Evolutionary conservation across 441 rosid genomes (phyloP).

Genomic region (Aleurites moluccanus): DNA sequence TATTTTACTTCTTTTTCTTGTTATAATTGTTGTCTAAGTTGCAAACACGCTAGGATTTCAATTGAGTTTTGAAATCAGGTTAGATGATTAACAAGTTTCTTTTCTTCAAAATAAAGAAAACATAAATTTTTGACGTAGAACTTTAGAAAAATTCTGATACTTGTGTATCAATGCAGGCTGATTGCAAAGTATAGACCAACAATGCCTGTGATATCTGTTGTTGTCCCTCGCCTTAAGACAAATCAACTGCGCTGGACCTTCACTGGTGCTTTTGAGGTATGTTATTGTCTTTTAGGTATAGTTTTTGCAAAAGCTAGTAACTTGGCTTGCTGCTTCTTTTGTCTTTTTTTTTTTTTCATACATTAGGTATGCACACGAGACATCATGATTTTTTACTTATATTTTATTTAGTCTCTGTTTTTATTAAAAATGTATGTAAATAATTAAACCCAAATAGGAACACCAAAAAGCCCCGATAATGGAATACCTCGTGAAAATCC

Average conservation of each 20-base stretch:
- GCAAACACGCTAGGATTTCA: neutral
- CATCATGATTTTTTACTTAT: too few relatives aligned
- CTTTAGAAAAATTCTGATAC: neutral
- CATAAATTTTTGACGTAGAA: neutral
- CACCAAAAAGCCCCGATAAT: too few relatives aligned
- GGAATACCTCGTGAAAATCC: too few relatives aligned
- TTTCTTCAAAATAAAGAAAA: neutral
- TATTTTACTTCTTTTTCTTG: neutral
- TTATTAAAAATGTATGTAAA: too few relatives aligned
- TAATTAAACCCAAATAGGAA: too few relatives aligned
- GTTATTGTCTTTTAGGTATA: neutral
- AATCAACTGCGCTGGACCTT: constrained; percentile 82
- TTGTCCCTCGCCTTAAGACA: constrained; percentile 74
- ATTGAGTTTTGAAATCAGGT: neutral
- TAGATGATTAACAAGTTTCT: neutral
- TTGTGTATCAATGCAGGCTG: constrained; percentile 43
- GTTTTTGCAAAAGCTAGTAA: too few relatives aligned
- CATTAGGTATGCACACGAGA: neutral
- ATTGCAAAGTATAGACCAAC: constrained; percentile 81
- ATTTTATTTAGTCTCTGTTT: too few relatives aligned
- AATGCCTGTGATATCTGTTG: constrained; percentile 82
- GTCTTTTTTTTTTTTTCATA: neutral
- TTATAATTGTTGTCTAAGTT: neutral
- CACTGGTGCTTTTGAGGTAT: constrained; percentile 80
- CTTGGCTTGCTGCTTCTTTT: neutral